phyloP scores from a whole-genome alignment of 805 yeast genomes.

The Yarrowia sp. region DNA sequence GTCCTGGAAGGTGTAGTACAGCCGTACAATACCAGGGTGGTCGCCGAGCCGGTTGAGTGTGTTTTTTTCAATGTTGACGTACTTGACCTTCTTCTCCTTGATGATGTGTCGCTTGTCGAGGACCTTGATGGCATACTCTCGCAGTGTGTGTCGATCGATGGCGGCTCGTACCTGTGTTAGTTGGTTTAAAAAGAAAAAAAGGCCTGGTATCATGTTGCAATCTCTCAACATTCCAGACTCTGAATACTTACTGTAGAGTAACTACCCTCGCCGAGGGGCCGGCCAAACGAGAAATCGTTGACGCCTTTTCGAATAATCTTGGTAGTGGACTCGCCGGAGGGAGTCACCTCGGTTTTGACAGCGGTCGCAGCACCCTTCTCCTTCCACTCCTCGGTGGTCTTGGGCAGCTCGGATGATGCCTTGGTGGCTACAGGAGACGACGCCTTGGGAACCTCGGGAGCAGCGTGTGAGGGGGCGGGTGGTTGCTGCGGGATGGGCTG shows the following conservation, averaged over 20 bases:
- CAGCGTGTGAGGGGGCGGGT: slow-evolving; percentile 19
- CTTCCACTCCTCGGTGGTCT: slow-evolving; percentile 47
- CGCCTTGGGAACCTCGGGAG: slow-evolving; percentile 26
- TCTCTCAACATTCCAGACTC: neutral
- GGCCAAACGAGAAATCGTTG: slow-evolving; percentile 84
- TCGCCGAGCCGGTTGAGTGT: slow-evolving; percentile 82
- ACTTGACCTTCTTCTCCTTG: slow-evolving; percentile 89
- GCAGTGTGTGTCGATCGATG: slow-evolving; percentile 64
- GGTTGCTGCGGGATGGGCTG: neutral
- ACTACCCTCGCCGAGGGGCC: slow-evolving; percentile 90
- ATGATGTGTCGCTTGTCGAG: slow-evolving; percentile 90
- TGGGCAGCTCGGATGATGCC: slow-evolving; percentile 26
- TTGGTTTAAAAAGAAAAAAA: no score
- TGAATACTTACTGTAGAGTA: slow-evolving; percentile 64
- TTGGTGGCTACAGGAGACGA: slow-evolving; percentile 14
- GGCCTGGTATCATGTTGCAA: neutral
- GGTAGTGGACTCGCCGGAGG: slow-evolving; percentile 49
- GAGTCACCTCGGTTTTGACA: slow-evolving; percentile 44
- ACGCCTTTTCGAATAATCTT: slow-evolving; percentile 55
- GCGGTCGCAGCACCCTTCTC: slow-evolving; percentile 59
- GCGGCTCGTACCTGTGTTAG: slow-evolving; percentile 59
- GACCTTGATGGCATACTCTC: slow-evolving; percentile 85
- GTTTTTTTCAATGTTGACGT: slow-evolving; percentile 91
- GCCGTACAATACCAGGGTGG: slow-evolving; percentile 91
- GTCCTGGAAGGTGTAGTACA: slow-evolving; percentile 94